Evolutionary conservation across 768 basidiomycete genomes (phyloP), one percentile per base, ranked within the genome.

Genomic region (Pisolithus orientalis): DNA sequence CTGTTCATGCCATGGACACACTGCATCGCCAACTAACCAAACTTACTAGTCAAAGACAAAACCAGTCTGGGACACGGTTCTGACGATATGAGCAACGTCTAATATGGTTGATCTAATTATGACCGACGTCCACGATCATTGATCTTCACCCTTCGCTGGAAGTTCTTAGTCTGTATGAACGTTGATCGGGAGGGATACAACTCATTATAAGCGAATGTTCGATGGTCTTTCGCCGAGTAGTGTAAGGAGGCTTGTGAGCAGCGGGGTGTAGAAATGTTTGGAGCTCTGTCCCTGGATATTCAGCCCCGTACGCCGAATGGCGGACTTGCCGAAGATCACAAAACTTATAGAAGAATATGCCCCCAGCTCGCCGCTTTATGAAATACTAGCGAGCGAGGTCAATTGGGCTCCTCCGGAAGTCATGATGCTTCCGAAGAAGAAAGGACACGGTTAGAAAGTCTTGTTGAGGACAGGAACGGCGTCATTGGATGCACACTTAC

Each of bases 401-500:
- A 72, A 76, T 5, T 84, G 84, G 66, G 66, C 73, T n/a, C 76
- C 84, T 1, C 57, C 73, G 2, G 77, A 80, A 55, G 67, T 14
- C 59, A 64, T 11, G 70, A 69, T 6, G 63, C 67, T 5, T 72
- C 74, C 27, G 79, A 80, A 7, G 58, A 66, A 29, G 66, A 70
- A 48, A 60, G 65, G 21, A 54, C 53, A 39, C 70, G 11, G 9
- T 11, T 85, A 8, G 68, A 70, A 34, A 60, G 63, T 10, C 67
- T 87, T 24, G 66, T 83, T n/a, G 73, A 77, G 39, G 75, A 71
- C 5, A 62, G 70, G 24, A 69, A 79, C 53, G 79, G 79, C 49
- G 85, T 85, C 60, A 78, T 77, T 11, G 66, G 79, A 51, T 74
- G 74, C 51, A 79, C 85, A 25, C 84, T 79, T 71, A 80, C 75